Base-by-base conservation (phyloP, 148 eudicot genomes). In the Vaccinium vitisidaea region DNA sequence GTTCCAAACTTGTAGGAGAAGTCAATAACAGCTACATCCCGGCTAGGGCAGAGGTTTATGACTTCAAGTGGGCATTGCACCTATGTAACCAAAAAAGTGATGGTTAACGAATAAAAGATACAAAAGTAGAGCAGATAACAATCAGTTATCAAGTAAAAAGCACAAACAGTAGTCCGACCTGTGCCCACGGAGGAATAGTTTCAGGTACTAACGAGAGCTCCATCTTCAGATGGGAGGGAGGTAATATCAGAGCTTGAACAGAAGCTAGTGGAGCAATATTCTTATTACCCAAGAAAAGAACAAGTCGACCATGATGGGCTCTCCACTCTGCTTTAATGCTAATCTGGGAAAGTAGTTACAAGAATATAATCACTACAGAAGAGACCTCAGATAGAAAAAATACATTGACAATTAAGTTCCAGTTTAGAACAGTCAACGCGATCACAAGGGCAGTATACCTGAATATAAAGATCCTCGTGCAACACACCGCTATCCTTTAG, bases 61-160 rank as follows among this genome's bases (percentile, higher is more conserved):
- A 94, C 90, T 92, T 96, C 98, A 82, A 96, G 98, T 48, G 98
- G 99, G 85, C 95, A 96, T 93, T 94, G 98, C 81, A 96, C 99
- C 98, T 96, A 80, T 12, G 83, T 30, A 88, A 77, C 56, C 32
- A 32, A 83, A 76, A 73, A 69, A 78, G 30, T 25, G 18, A 23
- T 16, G 56, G 2, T 21, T 2, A 77, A 77, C 25, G 6, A 50
- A 59, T 5, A 23, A 77, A 52, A 58, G 56, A 87, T 11, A 81
- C 18, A 74, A 84, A 70, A 36, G 14, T 36, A 73, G 43, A 83
- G 39, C 56, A 73, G 49, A 58, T 84, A 83, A 52, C 10, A 86
- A 48, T 25, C 43, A 67, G 52, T 50, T 32, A 32, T 39, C 13
- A 52, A 36, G 30, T 32, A 67, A 70, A 59, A 82, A 27, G 55